Percentiles rank a stretch among this genome's conserved stretches.
Conservation (phyloP, 2,329 filamentous ascomycete species). For the Trichoderma asperellum region DNA sequence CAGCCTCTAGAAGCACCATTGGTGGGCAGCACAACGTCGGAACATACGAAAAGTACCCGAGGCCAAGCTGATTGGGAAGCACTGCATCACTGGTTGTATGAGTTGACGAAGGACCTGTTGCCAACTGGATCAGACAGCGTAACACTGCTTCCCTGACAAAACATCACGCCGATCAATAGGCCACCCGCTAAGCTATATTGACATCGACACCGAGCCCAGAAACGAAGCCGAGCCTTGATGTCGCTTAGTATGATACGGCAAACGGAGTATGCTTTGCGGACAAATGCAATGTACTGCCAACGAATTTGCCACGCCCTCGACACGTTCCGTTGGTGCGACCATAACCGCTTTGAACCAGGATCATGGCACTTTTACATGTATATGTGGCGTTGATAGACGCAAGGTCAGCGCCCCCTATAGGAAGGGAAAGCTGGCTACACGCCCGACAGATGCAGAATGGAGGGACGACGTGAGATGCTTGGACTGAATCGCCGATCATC, state of each 20-base stretch:
- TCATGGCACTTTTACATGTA: neutral
- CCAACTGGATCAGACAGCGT: constrained; percentile 25
- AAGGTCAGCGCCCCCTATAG: neutral
- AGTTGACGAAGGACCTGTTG: neutral
- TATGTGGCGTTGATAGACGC: neutral
- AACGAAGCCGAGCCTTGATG: neutral
- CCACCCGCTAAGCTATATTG: constrained; percentile 15
- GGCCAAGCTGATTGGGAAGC: constrained; percentile 16
- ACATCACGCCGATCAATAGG: constrained; percentile 24
- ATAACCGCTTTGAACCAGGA: constrained; percentile 3
- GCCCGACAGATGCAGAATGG: constrained; percentile 2
- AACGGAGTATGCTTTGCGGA: neutral
- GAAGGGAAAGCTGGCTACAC: neutral
- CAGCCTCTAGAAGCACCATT: neutral
- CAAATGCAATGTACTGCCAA: neutral
- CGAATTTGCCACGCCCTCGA: constrained; percentile 12
- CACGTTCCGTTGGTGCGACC: neutral
- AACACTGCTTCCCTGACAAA: constrained; percentile 21
- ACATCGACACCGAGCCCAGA: neutral
- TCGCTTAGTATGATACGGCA: neutral
- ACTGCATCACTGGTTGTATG: constrained; percentile 15
- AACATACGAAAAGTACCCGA: constrained; percentile 6
- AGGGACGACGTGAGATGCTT: constrained; percentile 6
- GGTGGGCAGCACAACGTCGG: constrained; percentile 5
- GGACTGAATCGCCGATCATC: constrained; percentile 27